phyloP scores from a whole-genome alignment of 495 filamentous ascomycete genomes.

The Podospora bellae-mahoneyi region DNA sequence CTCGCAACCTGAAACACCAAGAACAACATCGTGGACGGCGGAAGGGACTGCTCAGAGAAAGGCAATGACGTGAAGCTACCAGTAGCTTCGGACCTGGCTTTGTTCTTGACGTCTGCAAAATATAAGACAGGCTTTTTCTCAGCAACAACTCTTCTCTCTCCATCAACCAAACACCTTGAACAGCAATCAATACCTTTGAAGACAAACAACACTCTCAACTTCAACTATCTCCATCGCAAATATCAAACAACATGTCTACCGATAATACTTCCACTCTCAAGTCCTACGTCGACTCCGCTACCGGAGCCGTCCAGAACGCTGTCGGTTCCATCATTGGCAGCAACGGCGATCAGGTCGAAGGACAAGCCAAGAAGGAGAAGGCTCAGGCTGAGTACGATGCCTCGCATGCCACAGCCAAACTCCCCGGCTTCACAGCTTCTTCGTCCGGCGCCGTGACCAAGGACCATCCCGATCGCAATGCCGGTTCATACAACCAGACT shows the following conservation, averaged over 20 bases:
- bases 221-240: conserved; percentile 16
- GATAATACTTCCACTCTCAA: conserved; percentile 73
- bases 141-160: background rate
- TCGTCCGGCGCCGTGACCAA: conserved; percentile 66
- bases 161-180: conserved; percentile 5
- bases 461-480: conserved; percentile 67
- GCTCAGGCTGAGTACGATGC: conserved; percentile 62
- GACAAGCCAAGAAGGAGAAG: conserved; percentile 57
- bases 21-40: background rate
- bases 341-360: conserved; percentile 57
- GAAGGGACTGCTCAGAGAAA: background rate
- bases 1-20: conserved; percentile 3
- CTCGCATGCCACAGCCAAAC: conserved; percentile 68
- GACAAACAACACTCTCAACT: conserved; percentile 14
- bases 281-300: conserved; percentile 76
- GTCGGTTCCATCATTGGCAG: conserved; percentile 74
- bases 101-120: background rate
- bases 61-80: conserved; percentile 11
- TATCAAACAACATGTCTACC: conserved; percentile 55
- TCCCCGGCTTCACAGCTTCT: conserved; percentile 65
- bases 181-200: conserved; percentile 10
- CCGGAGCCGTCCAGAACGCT: conserved; percentile 66
- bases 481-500: conserved; percentile 82
- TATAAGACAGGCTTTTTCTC: background rate
- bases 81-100: background rate